Evolutionary conservation across 2,329 filamentous ascomycete species (phyloP).

Genomic region (Colletotrichum godetiae): DNA sequence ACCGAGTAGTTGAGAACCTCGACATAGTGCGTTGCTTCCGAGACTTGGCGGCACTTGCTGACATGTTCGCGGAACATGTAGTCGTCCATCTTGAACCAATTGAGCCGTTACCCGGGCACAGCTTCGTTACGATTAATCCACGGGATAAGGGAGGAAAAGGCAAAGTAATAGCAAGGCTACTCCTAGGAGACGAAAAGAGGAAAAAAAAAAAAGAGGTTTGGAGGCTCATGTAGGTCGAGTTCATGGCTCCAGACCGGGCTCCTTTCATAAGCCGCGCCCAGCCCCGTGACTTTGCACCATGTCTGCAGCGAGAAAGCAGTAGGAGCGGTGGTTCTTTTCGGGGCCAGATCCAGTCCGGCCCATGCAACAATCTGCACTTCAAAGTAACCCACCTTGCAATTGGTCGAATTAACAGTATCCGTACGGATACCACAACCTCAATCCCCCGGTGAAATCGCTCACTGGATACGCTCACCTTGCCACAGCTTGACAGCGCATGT

Average conservation of each 20-base stretch:
- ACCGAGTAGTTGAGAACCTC: conserved; percentile 72
- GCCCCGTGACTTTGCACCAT: conserved; percentile 35
- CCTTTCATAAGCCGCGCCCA: conserved; percentile 35
- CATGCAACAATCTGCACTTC: conserved; percentile 15
- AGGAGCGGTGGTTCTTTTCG: neutral
- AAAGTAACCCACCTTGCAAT: conserved; percentile 5
- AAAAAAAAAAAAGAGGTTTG: conserved; percentile 15
- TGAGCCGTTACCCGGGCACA: conserved; percentile 1
- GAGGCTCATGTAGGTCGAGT: conserved; percentile 28
- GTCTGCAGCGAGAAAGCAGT: conserved; percentile 9
- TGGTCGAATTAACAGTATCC: neutral
- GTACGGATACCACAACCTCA: neutral
- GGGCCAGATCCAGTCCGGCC: conserved; percentile 28
- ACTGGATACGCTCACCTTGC: conserved; percentile 15
- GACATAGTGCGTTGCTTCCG: conserved; percentile 65
- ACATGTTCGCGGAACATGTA: conserved; percentile 66
- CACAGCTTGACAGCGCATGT: neutral
- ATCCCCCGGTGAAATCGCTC: conserved; percentile 1
- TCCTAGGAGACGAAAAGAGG: neutral
- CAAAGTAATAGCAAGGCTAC: conserved; percentile 14
- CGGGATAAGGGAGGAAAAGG: neutral
- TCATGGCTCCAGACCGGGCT: conserved; percentile 31
- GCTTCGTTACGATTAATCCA: neutral
- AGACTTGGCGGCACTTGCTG: conserved; percentile 58
- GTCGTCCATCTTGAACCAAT: conserved; percentile 62